phyloP scores from a whole-genome alignment of 2,329 filamentous ascomycete genomes.

The Thelonectria olida region DNA sequence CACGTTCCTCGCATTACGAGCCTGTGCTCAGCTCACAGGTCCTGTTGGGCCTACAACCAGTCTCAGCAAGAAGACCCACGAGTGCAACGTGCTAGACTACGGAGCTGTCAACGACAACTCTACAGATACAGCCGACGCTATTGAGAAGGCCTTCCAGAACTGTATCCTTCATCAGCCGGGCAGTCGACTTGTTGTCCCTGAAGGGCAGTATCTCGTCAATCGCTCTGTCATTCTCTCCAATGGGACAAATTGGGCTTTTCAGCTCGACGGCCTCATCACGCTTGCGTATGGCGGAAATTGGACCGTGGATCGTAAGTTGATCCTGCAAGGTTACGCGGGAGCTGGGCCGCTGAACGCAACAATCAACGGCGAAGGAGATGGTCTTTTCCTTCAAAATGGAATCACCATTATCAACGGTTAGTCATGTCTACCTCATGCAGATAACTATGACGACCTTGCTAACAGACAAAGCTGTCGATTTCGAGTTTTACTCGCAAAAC shows the following conservation, averaged over 20 bases:
- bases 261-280: neutral
- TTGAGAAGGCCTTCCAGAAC: neutral
- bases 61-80: neutral
- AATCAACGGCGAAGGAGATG: neutral
- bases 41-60: neutral
- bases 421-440: no score
- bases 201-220: constrained; percentile 1
- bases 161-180: neutral
- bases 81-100: neutral
- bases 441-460: neutral
- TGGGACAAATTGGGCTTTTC: neutral
- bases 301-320: constrained; percentile 2
- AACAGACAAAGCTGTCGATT: neutral
- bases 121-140: neutral
- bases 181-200: neutral
- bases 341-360: neutral
- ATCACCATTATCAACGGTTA: neutral
- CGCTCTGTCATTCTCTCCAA: neutral
- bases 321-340: neutral
- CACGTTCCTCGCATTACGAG: neutral
- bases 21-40: neutral
- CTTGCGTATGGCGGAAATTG: neutral
- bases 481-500: neutral
- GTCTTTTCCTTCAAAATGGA: neutral
- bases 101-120: neutral